These are phyloP conservation scores for Solanum appendiculatum DNA, from an alignment of 257 asterid species.

Conservation along the genomic window DNA sequence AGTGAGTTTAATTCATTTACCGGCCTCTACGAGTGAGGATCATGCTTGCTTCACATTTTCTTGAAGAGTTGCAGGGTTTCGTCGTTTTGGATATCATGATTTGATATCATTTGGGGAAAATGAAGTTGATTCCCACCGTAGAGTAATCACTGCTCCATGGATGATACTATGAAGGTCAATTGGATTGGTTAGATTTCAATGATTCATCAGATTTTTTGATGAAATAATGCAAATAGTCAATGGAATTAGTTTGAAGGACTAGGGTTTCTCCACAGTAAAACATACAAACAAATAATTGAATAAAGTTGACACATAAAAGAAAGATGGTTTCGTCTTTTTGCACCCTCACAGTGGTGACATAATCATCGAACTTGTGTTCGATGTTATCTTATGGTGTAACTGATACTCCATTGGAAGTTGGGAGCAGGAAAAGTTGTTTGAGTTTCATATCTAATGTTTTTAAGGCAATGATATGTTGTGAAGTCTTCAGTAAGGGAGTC, in stretches of 20 bases:
- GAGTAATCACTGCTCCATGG: constrained; percentile 44
- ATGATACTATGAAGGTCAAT: not conserved
- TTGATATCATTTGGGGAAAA: constrained; percentile 46
- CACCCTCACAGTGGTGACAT: constrained; percentile 22
- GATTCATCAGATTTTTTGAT: constrained; percentile 29
- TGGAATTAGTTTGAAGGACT: constrained; percentile 38
- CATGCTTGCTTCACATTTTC: constrained; percentile 60
- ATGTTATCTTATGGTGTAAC: not conserved
- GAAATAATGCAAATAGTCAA: constrained; percentile 33
- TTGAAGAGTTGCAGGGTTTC: constrained; percentile 46
- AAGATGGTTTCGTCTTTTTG: constrained; percentile 36
- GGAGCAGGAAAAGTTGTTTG: too few species aligned
- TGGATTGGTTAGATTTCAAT: constrained; percentile 22
- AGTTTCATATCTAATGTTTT: too few species aligned
- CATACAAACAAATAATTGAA: constrained; percentile 70
- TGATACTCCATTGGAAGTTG: not conserved
- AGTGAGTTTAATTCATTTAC: constrained; percentile 30
- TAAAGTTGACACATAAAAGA: constrained; percentile 18
- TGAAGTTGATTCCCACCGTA: constrained; percentile 68
- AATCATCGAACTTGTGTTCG: constrained; percentile 65
- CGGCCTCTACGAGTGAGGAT: constrained; percentile 14
- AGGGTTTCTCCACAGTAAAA: constrained; percentile 39
- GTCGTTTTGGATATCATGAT: constrained; percentile 35
- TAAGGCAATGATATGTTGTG: too few species aligned
- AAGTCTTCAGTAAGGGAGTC: too few species aligned